Evolutionary conservation across 257 asterid genomes (phyloP).

Genomic region (Knoxia roxburghii): DNA sequence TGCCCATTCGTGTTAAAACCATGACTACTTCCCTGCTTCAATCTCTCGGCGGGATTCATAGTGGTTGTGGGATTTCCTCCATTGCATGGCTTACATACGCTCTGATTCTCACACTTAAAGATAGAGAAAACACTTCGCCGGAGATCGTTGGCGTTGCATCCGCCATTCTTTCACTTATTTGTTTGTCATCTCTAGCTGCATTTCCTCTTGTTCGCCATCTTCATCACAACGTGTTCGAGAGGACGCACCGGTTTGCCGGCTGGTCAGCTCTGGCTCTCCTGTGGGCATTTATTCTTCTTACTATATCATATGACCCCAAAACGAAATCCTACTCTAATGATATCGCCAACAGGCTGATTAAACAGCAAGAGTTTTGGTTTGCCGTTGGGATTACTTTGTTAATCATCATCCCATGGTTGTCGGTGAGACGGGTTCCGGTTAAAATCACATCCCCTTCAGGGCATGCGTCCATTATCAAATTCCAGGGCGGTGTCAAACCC

Average conservation of each 20-base stretch:
- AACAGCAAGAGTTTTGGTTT: conserved; percentile 54
- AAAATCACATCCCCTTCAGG: conserved; percentile 57
- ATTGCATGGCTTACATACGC: conserved; percentile 63
- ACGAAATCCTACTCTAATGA: conserved; percentile 36
- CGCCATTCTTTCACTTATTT: conserved; percentile 45
- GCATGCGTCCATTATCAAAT: conserved; percentile 59
- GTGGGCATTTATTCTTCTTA: conserved; percentile 50
- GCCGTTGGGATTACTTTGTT: conserved; percentile 35
- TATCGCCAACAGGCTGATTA: conserved; percentile 24
- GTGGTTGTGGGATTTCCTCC: conserved; percentile 73
- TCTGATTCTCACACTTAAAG: conserved; percentile 39
- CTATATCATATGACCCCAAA: conserved; percentile 41
- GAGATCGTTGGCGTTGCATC: conserved; percentile 45
- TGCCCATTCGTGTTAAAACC: conserved; percentile 48
- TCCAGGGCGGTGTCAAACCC: conserved; percentile 55
- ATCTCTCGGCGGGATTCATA: conserved; percentile 68
- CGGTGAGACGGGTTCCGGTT: conserved; percentile 50
- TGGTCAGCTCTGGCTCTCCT: conserved; percentile 52
- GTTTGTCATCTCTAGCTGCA: conserved; percentile 50
- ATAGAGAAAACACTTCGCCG: conserved; percentile 37
- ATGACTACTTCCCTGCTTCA: conserved; percentile 46
- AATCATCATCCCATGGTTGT: conserved; percentile 57
- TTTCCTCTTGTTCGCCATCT: conserved; percentile 78
- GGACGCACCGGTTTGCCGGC: conserved; percentile 63
- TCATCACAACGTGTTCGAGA: conserved; percentile 69